Conservation (phyloP, 495 filamentous ascomycete species). For the Endocarpon pusillum region DNA sequence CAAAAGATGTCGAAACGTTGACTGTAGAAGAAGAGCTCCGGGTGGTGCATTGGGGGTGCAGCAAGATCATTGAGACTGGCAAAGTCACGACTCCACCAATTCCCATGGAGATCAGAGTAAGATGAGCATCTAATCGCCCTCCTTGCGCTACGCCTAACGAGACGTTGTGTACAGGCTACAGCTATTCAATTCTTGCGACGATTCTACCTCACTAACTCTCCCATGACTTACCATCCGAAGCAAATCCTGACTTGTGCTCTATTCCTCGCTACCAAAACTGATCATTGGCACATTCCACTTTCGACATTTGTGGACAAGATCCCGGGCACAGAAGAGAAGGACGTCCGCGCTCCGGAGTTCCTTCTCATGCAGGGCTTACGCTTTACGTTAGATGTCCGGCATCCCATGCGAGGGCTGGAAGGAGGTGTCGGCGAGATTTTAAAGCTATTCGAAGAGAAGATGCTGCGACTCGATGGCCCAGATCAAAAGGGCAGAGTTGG, state of each 20-base stretch:
- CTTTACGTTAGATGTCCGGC: conserved; percentile 82
- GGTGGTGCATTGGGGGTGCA: conserved; percentile 65
- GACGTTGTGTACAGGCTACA: conserved; percentile 41
- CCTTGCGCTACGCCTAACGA: neutral
- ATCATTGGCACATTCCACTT: conserved; percentile 61
- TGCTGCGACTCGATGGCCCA: conserved; percentile 12
- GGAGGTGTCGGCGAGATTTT: conserved; percentile 69
- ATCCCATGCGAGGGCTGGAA: conserved; percentile 76
- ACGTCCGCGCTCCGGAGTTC: conserved; percentile 78
- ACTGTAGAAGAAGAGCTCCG: conserved; percentile 66
- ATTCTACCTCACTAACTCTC: conserved; percentile 86
- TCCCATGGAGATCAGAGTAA: conserved; percentile 61
- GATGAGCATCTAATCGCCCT: conserved; percentile 2
- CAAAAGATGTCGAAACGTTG: conserved; percentile 46
- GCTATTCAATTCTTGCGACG: conserved; percentile 81
- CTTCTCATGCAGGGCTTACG: conserved; percentile 81
- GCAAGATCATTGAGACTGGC: conserved; percentile 54
- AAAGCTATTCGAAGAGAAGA: conserved; percentile 39
- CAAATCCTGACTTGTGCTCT: conserved; percentile 71
- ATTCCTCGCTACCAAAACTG: conserved; percentile 84
- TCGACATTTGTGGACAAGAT: conserved; percentile 45
- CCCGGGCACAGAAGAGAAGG: conserved; percentile 48
- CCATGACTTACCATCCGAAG: conserved; percentile 86
- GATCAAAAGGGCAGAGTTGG: conserved; percentile 36
- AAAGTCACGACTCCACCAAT: conserved; percentile 62